A percentile compares a stretch with the other conserved stretches of the same genome.
phyloP scores from a whole-genome alignment of 768 basidiomycete genomes.

The Lenzites betulinus region DNA sequence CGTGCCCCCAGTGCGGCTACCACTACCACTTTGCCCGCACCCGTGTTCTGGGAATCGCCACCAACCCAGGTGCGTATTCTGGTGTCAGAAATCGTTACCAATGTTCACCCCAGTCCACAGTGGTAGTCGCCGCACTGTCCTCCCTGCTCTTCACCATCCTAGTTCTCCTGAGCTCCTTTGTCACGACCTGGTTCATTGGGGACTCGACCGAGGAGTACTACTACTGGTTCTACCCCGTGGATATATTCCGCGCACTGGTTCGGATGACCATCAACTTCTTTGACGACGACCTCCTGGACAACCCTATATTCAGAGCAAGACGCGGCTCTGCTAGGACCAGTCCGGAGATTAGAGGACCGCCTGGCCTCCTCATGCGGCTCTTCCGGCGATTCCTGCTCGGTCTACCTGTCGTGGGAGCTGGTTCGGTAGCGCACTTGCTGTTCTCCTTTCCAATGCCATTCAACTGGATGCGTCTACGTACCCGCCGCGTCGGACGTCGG shows the following conservation, averaged over 20 bases:
- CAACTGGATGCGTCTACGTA: conserved; percentile 68
- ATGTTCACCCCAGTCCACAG: conserved; percentile 38
- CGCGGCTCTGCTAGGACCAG: conserved; percentile 9
- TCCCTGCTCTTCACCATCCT: conserved; percentile 62
- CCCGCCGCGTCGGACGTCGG: conserved; percentile 54
- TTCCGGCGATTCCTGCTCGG: conserved; percentile 75
- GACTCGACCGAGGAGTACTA: conserved; percentile 51
- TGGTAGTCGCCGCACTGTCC: conserved; percentile 63
- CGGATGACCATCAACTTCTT: conserved; percentile 61
- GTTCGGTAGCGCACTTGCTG: conserved; percentile 73
- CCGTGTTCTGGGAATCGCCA: conserved; percentile 66
- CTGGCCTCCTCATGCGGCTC: conserved; percentile 55
- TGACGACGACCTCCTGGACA: conserved; percentile 51
- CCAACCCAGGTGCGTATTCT: conserved; percentile 71
- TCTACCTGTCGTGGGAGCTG: conserved; percentile 75
- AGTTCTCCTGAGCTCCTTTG: conserved; percentile 67
- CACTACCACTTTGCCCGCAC: conserved; percentile 78
- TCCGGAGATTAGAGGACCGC: conserved; percentile 33
- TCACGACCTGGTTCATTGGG: conserved; percentile 69
- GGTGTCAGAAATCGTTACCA: not conserved
- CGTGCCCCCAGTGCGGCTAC: conserved; percentile 80
- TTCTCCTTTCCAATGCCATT: conserved; percentile 65
- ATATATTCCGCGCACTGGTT: conserved; percentile 61
- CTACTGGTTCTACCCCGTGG: conserved; percentile 47
- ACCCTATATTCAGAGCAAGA: conserved; percentile 18